A percentile compares a stretch with the other conserved stretches of the same genome.
These are phyloP conservation scores for Clohesyomyces aquaticus DNA, from an alignment of 495 filamentous ascomycete species.

Conservation along the genomic window DNA sequence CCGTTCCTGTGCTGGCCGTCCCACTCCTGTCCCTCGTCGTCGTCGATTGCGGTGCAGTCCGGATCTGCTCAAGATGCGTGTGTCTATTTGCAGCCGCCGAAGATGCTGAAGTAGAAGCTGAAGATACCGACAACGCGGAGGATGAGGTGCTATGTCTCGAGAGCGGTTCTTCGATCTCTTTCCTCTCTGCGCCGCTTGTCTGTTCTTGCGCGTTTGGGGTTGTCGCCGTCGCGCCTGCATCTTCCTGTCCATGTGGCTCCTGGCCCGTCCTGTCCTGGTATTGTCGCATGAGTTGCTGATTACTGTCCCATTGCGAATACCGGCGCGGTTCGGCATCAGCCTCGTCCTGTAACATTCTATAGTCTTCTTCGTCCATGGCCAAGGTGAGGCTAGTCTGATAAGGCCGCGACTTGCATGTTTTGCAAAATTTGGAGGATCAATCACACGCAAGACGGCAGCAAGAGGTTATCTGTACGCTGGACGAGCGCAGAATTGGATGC, in stretches of 20 bases:
- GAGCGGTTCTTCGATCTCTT: conserved; percentile 11
- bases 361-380: conserved; percentile 33
- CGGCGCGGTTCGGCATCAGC: conserved; percentile 20
- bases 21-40: not conserved
- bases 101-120: not conserved
- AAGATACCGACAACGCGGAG: conserved; percentile 4
- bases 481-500: no score
- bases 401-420: no score
- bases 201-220: not conserved
- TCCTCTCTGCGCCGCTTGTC: not conserved
- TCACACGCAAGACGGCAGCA: no score
- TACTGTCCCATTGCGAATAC: conserved; percentile 28
- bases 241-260: not conserved
- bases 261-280: conserved; percentile 11
- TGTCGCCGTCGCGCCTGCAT: not conserved
- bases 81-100: not conserved
- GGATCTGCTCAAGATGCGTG: not conserved
- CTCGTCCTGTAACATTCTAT: conserved; percentile 21
- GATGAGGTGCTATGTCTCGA: conserved; percentile 18
- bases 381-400: no score
- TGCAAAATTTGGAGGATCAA: no score
- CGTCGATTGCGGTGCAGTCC: no score
- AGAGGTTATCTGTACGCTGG: no score
- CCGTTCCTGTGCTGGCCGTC: not conserved
- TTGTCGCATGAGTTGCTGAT: conserved; percentile 10